Evolutionary conservation across 2,329 filamentous ascomycete genomes (phyloP), one percentile per base, ranked within the genome.

Genomic region (Meredithiella fracta): DNA sequence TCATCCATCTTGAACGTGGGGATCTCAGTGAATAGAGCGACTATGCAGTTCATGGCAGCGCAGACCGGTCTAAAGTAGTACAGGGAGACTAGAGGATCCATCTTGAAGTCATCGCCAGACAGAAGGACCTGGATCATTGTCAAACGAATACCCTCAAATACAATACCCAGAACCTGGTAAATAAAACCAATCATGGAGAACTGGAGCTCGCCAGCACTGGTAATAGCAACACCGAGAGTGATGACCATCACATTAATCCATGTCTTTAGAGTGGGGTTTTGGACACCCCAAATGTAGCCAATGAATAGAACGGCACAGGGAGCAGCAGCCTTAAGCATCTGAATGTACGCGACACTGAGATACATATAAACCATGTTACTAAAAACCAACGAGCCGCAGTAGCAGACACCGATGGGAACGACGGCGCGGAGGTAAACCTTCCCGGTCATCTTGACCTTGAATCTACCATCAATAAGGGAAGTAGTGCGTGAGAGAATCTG

Each of bases 21-120:
- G 1, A 84, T 67, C 69, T 94, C 86, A n/a, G 79, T 72, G 62
- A 85, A 72, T 58, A 86, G 66, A 59, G 83, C 80, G 34, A 87
- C 79, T 38, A 83, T 62, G 56, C 83, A 72, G 70, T 94, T 94
- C 81, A 89, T 88, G 63, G 83, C 69, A 51, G 86, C 85, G 69
- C 87, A 94, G 51, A 88, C 82, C 3, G 87, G 87, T 0, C 87
- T 88, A 65, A 87, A 94, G 73, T 94, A 94, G 75, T 94, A 94
- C 22, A 94, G 77, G 31, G 85, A 87, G 60, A 92, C 86, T 37
- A 94, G 76, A 37, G 87, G 86, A 65, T 92, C 86, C 87, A 94
- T 92, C 73, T 86, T 87, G 71, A 85, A 67, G 47, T 88, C 85
- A 53, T 84, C 77, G 34, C 77, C 82, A 65, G 81, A 86, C 53